phyloP scores from a whole-genome alignment of 2,329 filamentous ascomycete genomes.

The Xylaria sp. region DNA sequence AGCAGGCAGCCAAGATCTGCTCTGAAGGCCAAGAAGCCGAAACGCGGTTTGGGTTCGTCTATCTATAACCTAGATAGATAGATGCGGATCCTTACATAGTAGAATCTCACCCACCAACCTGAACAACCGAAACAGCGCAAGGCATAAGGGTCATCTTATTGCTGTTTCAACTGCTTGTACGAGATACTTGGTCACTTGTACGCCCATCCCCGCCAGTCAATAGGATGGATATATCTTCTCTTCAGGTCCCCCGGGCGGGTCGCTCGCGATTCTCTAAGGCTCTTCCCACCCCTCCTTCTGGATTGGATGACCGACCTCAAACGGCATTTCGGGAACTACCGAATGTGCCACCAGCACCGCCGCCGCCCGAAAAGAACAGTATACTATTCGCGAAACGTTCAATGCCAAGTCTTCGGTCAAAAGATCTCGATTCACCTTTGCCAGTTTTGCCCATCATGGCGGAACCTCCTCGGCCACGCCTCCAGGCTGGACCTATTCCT shows the following conservation, averaged over 20 bases:
- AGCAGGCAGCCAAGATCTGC: constrained; percentile 7
- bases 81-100: constrained; percentile 39
- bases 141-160: constrained; percentile 38
- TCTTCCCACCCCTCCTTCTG: constrained; percentile 60
- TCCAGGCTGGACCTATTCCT: constrained; percentile 49
- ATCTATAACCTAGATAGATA: constrained; percentile 42
- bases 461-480: constrained; percentile 38
- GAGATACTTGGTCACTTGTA: constrained; percentile 17
- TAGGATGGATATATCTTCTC: constrained; percentile 43
- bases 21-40: constrained; percentile 18
- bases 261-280: constrained; percentile 69
- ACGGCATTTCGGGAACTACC: constrained; percentile 42
- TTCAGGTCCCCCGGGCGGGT: constrained; percentile 53
- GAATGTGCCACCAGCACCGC: constrained; percentile 41
- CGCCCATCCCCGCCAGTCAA: constrained; percentile 34
- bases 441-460: constrained; percentile 46
- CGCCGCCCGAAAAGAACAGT: constrained; percentile 46
- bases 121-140: constrained; percentile 40
- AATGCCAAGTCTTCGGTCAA: constrained; percentile 42
- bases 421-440: constrained; percentile 46
- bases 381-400: constrained; percentile 39
- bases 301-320: constrained; percentile 34
- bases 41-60: constrained; percentile 17
- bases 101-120: constrained; percentile 33
- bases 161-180: constrained; percentile 37